These are phyloP conservation scores for Solanum bulbocastanum DNA, from an alignment of 257 asterid genomes.

Conservation along the genomic window DNA sequence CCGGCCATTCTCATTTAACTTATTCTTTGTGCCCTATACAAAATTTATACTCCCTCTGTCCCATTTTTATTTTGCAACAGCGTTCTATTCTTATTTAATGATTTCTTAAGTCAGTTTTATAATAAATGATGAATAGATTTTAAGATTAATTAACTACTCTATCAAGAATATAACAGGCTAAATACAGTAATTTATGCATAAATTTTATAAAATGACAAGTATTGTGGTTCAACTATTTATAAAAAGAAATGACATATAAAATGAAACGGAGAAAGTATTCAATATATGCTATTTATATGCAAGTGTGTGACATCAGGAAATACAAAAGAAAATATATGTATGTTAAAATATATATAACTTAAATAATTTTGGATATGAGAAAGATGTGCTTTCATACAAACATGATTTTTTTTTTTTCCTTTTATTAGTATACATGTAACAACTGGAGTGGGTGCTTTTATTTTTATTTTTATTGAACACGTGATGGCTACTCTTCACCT, in stretches of 20 bases:
- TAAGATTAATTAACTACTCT: too few species aligned
- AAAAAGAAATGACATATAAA: too few species aligned
- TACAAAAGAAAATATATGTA: background rate
- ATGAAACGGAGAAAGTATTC: background rate
- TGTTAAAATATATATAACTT: background rate
- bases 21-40: background rate
- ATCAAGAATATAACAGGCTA: too few species aligned
- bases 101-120: too few species aligned
- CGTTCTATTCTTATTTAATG: too few species aligned
- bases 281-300: background rate
- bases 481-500: background rate
- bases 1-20: background rate
- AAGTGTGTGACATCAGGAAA: background rate
- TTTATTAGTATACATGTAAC: background rate
- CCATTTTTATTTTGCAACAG: too few species aligned
- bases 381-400: background rate
- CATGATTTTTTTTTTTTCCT: background rate
- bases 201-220: too few species aligned
- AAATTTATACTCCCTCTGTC: background rate
- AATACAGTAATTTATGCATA: too few species aligned
- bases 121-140: too few species aligned
- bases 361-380: background rate
- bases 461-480: background rate
- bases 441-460: background rate
- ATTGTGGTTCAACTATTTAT: too few species aligned